These are phyloP conservation scores for Carex kokanica DNA, from an alignment of 176 grass and related monocot genomes.

Conservation along the genomic window DNA sequence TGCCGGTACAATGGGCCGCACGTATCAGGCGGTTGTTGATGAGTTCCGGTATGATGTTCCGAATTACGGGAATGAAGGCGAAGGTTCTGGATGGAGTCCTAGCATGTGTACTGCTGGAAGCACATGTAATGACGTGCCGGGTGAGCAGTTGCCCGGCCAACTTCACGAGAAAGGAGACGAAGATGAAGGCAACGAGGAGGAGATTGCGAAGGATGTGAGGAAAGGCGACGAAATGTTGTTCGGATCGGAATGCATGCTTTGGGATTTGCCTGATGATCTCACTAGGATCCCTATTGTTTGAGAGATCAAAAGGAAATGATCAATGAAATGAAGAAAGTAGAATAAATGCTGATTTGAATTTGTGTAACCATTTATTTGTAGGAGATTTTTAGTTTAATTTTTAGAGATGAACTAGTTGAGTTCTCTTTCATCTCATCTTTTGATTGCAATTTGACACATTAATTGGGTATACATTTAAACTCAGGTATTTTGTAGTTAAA, in stretches of 20 bases:
- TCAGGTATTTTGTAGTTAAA: background rate
- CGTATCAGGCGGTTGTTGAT: background rate
- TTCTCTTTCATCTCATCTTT: background rate
- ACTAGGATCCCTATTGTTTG: constrained; percentile 41
- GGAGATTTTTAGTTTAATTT: too few species aligned
- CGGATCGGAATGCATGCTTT: constrained; percentile 70
- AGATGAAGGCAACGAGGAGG: constrained; percentile 42
- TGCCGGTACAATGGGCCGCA: constrained; percentile 4
- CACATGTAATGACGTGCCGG: constrained; percentile 24
- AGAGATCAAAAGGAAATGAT: background rate
- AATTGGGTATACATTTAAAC: background rate
- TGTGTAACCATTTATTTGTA: background rate
- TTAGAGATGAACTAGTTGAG: background rate
- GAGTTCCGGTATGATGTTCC: constrained; percentile 36
- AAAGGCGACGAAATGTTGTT: constrained; percentile 33
- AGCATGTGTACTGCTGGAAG: constrained; percentile 50
- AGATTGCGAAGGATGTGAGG: constrained; percentile 31
- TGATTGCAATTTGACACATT: background rate
- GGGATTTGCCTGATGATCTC: constrained; percentile 80
- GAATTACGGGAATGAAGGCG: constrained; percentile 43
- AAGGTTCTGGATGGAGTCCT: constrained; percentile 60
- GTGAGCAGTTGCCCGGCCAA: background rate
- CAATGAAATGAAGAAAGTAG: background rate
- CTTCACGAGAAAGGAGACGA: constrained; percentile 30
- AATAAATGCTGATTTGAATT: constrained; percentile 7